phyloP scores from a whole-genome alignment of 805 yeast genomes.

The Tetrapisispora arboricola region DNA sequence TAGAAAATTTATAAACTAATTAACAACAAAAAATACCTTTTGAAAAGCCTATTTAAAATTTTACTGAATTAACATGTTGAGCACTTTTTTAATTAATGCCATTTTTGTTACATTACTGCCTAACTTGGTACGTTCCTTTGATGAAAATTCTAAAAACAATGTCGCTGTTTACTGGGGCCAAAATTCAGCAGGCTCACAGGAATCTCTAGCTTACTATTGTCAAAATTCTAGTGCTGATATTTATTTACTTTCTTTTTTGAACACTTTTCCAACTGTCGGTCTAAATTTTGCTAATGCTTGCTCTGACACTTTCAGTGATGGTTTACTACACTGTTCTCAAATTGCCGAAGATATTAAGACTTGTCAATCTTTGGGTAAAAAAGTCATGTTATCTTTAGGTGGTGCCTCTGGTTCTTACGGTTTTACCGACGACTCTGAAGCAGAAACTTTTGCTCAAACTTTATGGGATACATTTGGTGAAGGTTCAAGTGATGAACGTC shows the following conservation, averaged over 20 bases:
- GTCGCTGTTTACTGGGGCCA: slow-evolving; percentile 90
- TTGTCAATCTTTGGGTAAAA: slow-evolving; percentile 74
- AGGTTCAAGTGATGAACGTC: slow-evolving; percentile 46
- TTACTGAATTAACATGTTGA: neutral
- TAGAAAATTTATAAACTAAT: too few species aligned
- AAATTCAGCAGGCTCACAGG: slow-evolving; percentile 54
- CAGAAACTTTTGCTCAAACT: slow-evolving; percentile 47
- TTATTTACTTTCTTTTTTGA: slow-evolving; percentile 59
- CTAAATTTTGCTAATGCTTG: slow-evolving; percentile 53
- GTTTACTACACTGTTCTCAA: slow-evolving; percentile 38
- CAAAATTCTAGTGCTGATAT: slow-evolving; percentile 59
- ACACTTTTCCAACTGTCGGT: slow-evolving; percentile 44
- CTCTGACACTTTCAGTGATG: slow-evolving; percentile 29
- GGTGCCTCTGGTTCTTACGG: slow-evolving; percentile 81
- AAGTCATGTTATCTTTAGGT: slow-evolving; percentile 62
- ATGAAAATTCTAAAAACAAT: slow-evolving; percentile 38
- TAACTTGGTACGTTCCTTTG: slow-evolving; percentile 20
- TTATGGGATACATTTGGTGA: slow-evolving; percentile 56
- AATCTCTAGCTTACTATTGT: slow-evolving; percentile 46
- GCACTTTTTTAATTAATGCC: neutral
- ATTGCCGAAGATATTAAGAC: slow-evolving; percentile 59
- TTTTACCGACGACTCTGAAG: slow-evolving; percentile 73
- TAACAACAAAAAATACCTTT: too few species aligned
- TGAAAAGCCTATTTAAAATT: too few species aligned
- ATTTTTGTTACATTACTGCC: slow-evolving; percentile 32